These are phyloP conservation scores for Lagenidium giganteum DNA, from an alignment of 352 stramenopile species.

Conservation along the genomic window DNA sequence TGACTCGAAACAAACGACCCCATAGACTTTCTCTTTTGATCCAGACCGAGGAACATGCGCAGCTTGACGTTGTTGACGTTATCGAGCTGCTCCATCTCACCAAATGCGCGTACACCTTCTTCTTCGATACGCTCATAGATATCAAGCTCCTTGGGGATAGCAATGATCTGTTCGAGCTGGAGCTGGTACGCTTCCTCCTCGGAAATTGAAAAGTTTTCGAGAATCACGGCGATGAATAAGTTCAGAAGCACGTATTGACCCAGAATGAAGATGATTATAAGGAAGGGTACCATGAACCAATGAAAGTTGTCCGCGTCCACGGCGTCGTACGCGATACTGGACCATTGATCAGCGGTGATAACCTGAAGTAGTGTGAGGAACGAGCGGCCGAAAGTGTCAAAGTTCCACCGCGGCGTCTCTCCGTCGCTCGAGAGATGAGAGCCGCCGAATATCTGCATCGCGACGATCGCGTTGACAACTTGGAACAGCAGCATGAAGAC, in stretches of 20 bases:
- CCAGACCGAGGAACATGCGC: conserved; percentile 68
- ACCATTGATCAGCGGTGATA: conserved; percentile 76
- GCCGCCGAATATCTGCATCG: conserved; percentile 75
- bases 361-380: conserved; percentile 78
- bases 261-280: conserved; percentile 71
- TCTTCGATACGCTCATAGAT: conserved; percentile 84
- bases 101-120: conserved; percentile 64
- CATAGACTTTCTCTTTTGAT: conserved; percentile 17
- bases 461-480: conserved; percentile 68
- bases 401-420: conserved; percentile 67
- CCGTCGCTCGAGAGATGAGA: conserved; percentile 33
- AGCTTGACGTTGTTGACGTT: conserved; percentile 80
- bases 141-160: conserved; percentile 74
- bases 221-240: conserved; percentile 79
- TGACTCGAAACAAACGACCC: background rate
- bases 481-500: conserved; percentile 75
- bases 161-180: conserved; percentile 79
- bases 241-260: conserved; percentile 80
- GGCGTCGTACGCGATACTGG: conserved; percentile 67
- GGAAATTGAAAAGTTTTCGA: conserved; percentile 79
- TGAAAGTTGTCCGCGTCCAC: conserved; percentile 63
- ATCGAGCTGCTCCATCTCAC: conserved; percentile 74
- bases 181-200: conserved; percentile 80
- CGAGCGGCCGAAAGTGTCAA: conserved; percentile 61
- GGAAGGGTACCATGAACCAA: conserved; percentile 66